Percentiles rank a stretch among this genome's conserved stretches.
Evolutionary conservation across 2,329 filamentous ascomycete species (phyloP).

Genomic region (Neophaeococcomyces mojaviensis): DNA sequence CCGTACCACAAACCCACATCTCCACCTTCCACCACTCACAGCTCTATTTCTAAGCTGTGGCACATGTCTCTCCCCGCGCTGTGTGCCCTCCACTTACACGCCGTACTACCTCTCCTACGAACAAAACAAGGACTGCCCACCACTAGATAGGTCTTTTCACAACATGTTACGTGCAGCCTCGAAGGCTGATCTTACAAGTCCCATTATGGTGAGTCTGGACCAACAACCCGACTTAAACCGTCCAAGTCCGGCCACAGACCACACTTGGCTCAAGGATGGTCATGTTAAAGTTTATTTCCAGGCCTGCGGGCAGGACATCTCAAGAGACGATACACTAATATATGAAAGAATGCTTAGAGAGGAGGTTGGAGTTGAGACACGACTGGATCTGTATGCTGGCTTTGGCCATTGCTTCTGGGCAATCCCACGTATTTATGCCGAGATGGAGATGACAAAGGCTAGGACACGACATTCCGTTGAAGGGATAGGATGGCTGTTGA

Average conservation of each 20-base stretch:
- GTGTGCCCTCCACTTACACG: conserved; percentile 33
- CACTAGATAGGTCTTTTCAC: conserved; percentile 27
- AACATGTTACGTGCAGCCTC: conserved; percentile 26
- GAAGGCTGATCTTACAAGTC: conserved; percentile 26
- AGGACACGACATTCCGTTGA: conserved; percentile 14
- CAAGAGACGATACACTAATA: conserved; percentile 47
- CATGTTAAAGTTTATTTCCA: conserved; percentile 38
- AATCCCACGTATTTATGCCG: conserved; percentile 3
- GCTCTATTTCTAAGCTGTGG: conserved; percentile 40
- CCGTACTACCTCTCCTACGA: conserved; percentile 32
- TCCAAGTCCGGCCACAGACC: neutral
- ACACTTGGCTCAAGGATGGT: conserved; percentile 31
- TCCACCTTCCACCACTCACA: conserved; percentile 34
- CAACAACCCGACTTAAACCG: conserved; percentile 10
- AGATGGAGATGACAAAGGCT: conserved; percentile 14
- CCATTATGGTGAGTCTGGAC: conserved; percentile 29
- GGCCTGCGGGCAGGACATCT: conserved; percentile 43
- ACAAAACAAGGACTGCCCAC: conserved; percentile 35
- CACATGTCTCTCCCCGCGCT: conserved; percentile 25
- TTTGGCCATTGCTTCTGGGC: conserved; percentile 32
- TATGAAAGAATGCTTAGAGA: conserved; percentile 44
- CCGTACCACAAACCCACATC: conserved; percentile 33
- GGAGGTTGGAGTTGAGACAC: conserved; percentile 37
- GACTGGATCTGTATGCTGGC: conserved; percentile 37
- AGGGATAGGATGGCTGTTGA: conserved; percentile 15